These are phyloP conservation scores for Scytalidium sp. DNA, from an alignment of 2,329 filamentous ascomycete species.

Conservation along the genomic window DNA sequence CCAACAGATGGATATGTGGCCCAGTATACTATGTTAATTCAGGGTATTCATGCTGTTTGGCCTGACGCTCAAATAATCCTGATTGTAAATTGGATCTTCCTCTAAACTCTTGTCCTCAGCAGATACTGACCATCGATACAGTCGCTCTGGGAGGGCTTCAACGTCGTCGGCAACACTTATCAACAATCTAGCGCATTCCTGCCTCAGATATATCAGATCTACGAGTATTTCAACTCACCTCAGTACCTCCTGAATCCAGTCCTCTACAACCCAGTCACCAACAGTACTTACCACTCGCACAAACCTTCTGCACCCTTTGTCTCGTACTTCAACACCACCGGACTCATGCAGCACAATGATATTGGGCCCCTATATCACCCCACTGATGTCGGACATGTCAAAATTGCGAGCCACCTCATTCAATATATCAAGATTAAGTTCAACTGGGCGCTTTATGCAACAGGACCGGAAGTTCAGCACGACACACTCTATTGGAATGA, in stretches of 20 bases:
- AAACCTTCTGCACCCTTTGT: conserved; percentile 41
- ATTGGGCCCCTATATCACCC: conserved; percentile 57
- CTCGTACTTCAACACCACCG: conserved; percentile 59
- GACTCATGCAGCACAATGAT: conserved; percentile 60
- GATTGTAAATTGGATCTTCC: conserved; percentile 30
- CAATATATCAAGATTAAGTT: conserved; percentile 55
- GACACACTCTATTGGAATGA: conserved; percentile 54
- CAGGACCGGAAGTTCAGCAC: conserved; percentile 49
- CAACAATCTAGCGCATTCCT: conserved; percentile 43
- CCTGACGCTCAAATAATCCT: conserved; percentile 42
- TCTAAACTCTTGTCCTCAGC: conserved; percentile 30
- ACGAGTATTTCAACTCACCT: conserved; percentile 48
- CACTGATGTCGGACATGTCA: conserved; percentile 59
- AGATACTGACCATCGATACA: conserved; percentile 18
- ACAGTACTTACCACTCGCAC: conserved; percentile 30
- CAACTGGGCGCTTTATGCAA: conserved; percentile 53
- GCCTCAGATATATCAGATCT: conserved; percentile 47
- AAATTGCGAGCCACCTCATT: conserved; percentile 56
- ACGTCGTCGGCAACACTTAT: conserved; percentile 47
- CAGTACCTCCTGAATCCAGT: conserved; percentile 36
- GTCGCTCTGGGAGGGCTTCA: conserved; percentile 55
- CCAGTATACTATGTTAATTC: conserved; percentile 40
- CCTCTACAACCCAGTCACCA: conserved; percentile 37
- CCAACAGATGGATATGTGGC: conserved; percentile 35
- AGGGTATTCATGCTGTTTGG: conserved; percentile 44